Evolutionary conservation across 2,329 filamentous ascomycete species (phyloP).

Genomic region (Fusarium musae): DNA sequence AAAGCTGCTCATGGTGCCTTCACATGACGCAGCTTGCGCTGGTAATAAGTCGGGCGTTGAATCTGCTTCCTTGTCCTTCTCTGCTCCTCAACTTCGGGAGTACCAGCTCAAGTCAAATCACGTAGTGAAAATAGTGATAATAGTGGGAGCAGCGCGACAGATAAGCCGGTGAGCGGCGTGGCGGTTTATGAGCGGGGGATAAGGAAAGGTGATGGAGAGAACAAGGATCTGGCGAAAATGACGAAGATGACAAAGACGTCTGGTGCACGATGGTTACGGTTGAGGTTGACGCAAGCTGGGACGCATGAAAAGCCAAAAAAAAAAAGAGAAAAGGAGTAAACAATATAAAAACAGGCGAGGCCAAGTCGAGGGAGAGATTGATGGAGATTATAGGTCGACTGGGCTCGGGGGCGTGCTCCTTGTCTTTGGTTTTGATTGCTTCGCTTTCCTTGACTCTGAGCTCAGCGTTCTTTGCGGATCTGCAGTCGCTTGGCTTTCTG

Average conservation of each 20-base stretch:
- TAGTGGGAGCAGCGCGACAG: conserved; percentile 13
- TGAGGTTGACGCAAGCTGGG: conserved; percentile 10
- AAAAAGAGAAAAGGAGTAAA: neutral
- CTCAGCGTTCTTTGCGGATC: conserved; percentile 35
- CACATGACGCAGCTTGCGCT: conserved; percentile 51
- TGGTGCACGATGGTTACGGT: conserved; percentile 24
- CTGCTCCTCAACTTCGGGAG: conserved; percentile 19
- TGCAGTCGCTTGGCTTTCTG: conserved; percentile 35
- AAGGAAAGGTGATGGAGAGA: conserved; percentile 26
- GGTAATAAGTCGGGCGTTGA: conserved; percentile 17
- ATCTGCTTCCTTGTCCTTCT: conserved; percentile 1
- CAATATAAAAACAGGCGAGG: conserved; percentile 13
- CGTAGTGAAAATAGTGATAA: conserved; percentile 14
- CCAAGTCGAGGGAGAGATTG: conserved; percentile 28
- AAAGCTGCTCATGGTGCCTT: conserved; percentile 52
- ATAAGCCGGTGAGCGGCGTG: conserved; percentile 30
- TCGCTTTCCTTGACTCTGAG: conserved; percentile 33
- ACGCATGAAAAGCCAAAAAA: neutral
- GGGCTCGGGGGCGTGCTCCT: conserved; percentile 29
- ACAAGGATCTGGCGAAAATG: conserved; percentile 39
- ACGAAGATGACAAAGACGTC: conserved; percentile 38
- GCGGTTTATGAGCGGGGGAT: conserved; percentile 35
- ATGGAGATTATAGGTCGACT: conserved; percentile 21
- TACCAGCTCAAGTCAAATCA: conserved; percentile 4
- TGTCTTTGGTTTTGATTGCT: conserved; percentile 36